Evolutionary conservation across 2,329 filamentous ascomycete genomes (phyloP).

Genomic region (Anthostomella pinea): DNA sequence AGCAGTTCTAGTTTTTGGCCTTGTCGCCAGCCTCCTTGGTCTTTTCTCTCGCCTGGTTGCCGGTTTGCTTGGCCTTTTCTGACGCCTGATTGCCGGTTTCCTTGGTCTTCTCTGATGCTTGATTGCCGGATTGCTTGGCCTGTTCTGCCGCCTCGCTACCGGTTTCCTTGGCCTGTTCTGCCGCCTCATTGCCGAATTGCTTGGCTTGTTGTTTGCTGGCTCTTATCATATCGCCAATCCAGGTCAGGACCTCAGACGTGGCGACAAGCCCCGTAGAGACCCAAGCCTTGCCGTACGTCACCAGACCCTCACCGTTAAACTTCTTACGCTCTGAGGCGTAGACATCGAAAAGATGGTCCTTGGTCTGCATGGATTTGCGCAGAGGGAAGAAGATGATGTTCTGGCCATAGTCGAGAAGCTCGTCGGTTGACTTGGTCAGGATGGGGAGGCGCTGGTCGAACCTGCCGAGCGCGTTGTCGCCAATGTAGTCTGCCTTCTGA

Average conservation of each 20-base stretch:
- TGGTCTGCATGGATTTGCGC: constrained; percentile 58
- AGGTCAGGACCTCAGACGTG: constrained; percentile 61
- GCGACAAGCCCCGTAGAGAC: constrained; percentile 66
- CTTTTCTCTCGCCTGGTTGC: too few species aligned
- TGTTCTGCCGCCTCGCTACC: constrained; percentile 45
- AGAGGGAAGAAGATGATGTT: constrained; percentile 61
- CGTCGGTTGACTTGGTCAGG: constrained; percentile 71
- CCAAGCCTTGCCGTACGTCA: constrained; percentile 68
- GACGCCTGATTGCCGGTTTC: not conserved
- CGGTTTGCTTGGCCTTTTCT: not conserved
- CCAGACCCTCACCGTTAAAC: constrained; percentile 58
- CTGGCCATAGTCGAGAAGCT: constrained; percentile 64
- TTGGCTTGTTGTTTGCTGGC: constrained; percentile 62
- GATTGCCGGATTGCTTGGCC: constrained; percentile 15
- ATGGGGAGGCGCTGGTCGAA: constrained; percentile 70
- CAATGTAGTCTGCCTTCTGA: constrained; percentile 73
- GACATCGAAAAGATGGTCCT: constrained; percentile 57
- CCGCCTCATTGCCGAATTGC: constrained; percentile 49
- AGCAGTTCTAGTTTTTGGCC: too few species aligned
- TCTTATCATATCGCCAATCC: constrained; percentile 57
- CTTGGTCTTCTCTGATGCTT: constrained; percentile 1
- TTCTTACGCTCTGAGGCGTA: constrained; percentile 62
- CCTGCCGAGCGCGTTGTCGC: constrained; percentile 66
- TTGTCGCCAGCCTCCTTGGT: too few species aligned
- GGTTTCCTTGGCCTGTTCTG: constrained; percentile 43